Evolutionary conservation across 164 flowering plant genomes (phyloP).

Genomic region (Magnolia kwangsiensis): DNA sequence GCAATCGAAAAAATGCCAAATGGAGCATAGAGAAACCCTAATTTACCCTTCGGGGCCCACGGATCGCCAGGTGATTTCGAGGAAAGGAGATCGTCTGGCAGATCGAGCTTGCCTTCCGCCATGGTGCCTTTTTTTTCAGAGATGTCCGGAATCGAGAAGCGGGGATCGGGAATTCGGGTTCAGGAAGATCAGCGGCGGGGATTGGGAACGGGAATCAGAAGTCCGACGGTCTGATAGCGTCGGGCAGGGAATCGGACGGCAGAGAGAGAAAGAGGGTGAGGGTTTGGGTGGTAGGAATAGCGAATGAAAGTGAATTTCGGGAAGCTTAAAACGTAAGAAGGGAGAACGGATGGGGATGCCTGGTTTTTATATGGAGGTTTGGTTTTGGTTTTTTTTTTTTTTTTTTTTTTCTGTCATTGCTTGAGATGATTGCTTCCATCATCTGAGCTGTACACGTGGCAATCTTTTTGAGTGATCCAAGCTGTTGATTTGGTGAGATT

Average conservation of each 20-base stretch:
- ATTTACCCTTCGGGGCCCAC: conserved; percentile 51
- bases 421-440: no score
- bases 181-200: not conserved
- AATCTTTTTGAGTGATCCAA: no score
- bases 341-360: not conserved
- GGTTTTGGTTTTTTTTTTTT: no score
- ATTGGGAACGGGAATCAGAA: not conserved
- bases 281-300: conserved; percentile 51
- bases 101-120: conserved; percentile 67
- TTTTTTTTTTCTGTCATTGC: no score
- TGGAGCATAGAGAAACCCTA: not conserved
- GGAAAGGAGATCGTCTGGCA: conserved; percentile 70
- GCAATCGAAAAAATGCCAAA: not conserved
- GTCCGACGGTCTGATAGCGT: not conserved
- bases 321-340: not conserved
- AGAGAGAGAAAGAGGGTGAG: conserved; percentile 22
- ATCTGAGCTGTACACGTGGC: no score
- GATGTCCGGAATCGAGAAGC: not conserved
- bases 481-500: no score
- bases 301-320: conserved; percentile 18
- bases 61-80: conserved; percentile 45
- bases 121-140: conserved; percentile 20
- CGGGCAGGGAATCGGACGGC: not conserved
- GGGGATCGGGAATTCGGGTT: not conserved
- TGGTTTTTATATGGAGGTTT: not conserved